Conservation (phyloP, 768 basidiomycete genomes). For the Serendipita indica region DNA sequence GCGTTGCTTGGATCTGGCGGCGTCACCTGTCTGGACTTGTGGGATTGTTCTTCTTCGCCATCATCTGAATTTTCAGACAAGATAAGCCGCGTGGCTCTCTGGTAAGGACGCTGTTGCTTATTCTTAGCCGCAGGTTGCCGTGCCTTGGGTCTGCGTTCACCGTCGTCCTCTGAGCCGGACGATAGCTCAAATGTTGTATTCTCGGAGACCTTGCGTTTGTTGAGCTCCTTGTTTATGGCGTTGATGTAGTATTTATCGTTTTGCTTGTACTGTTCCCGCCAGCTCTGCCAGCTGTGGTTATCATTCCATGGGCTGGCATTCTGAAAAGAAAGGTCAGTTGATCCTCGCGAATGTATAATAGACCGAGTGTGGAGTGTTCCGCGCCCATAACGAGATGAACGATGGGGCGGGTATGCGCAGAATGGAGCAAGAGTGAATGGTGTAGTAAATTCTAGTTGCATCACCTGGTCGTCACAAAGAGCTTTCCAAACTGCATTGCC, state of each 20-base stretch:
- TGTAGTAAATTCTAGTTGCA: background rate
- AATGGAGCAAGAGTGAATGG: background rate
- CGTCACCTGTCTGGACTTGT: background rate
- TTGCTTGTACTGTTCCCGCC: background rate
- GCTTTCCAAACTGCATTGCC: background rate
- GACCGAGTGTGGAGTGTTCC: background rate
- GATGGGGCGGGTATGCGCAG: background rate
- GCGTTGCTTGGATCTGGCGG: background rate
- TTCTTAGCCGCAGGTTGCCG: background rate
- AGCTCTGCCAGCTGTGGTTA: background rate
- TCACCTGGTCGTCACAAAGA: background rate
- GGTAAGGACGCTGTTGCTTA: no score
- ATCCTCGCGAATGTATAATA: background rate
- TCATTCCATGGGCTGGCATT: background rate
- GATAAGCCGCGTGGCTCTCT: background rate
- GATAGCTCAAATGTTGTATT: background rate
- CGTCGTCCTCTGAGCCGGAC: background rate
- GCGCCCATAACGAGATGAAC: background rate
- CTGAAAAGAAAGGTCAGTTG: background rate
- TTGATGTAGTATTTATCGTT: background rate
- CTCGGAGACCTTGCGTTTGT: background rate
- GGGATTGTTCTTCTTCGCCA: background rate
- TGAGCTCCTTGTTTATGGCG: background rate
- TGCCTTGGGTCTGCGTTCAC: background rate
- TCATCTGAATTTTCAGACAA: background rate